Conservation (phyloP, 306 rosid species). For the Prosopis cineraria region DNA sequence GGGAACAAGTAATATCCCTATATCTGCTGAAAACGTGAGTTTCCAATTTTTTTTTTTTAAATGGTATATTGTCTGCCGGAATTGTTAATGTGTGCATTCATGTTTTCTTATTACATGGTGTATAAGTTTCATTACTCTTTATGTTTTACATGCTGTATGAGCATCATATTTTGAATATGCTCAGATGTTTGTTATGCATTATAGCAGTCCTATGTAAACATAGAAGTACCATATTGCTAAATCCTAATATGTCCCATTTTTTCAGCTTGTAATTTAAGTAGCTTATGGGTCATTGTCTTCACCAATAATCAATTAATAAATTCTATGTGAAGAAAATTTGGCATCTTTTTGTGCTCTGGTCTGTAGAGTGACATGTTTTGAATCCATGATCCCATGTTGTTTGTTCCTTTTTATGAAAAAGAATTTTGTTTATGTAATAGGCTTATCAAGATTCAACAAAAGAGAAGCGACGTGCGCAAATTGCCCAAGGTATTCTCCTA, state of each 20-base stretch:
- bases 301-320: neutral
- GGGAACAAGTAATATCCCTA: neutral
- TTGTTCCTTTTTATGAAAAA: slow-evolving; percentile 22
- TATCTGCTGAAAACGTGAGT: neutral
- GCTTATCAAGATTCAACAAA: slow-evolving; percentile 97
- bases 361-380: slow-evolving; percentile 7
- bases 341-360: slow-evolving; percentile 17
- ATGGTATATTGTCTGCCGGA: neutral
- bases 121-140: neutral
- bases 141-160: neutral
- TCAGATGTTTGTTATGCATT: neutral
- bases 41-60: neutral
- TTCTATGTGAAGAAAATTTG: neutral
- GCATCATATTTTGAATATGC: neutral
- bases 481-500: slow-evolving; percentile 79
- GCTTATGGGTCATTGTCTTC: neutral
- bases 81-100: neutral
- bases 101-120: neutral
- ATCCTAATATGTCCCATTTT: neutral
- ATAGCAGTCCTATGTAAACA: neutral
- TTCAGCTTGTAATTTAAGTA: neutral
- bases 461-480: slow-evolving; percentile 89
- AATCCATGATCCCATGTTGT: neutral
- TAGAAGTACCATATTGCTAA: neutral
- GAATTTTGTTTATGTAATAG: slow-evolving; percentile 50